These are phyloP conservation scores for Elsinoe perseae DNA, from an alignment of 2,329 filamentous ascomycete species.

Conservation along the genomic window DNA sequence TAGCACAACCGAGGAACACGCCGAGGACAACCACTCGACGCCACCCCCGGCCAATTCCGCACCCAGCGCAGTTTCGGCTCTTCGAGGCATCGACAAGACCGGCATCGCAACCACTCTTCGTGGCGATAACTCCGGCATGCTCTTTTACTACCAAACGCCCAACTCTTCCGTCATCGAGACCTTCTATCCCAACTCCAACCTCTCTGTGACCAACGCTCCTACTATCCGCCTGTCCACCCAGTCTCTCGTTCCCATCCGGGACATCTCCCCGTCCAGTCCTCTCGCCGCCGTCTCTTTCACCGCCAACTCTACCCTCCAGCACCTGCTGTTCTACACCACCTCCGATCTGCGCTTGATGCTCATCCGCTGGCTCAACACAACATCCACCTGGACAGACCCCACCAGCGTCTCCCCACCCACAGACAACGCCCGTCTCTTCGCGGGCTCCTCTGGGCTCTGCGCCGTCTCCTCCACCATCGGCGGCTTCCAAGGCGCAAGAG, in stretches of 20 bases:
- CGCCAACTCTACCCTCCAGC: slow-evolving; percentile 1
- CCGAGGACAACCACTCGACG: not conserved
- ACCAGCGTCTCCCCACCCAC: not conserved
- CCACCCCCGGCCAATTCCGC: not conserved
- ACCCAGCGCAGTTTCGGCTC: not conserved
- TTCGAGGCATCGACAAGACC: slow-evolving; percentile 4
- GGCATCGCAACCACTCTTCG: slow-evolving; percentile 1
- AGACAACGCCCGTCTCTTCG: not conserved
- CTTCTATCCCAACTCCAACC: not conserved
- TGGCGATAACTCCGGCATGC: not conserved
- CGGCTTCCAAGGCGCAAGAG: not conserved
- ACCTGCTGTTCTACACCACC: slow-evolving; percentile 14
- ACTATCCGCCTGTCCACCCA: not conserved
- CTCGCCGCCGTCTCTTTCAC: not conserved
- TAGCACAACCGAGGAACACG: too few relatives aligned
- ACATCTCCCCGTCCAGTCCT: not conserved
- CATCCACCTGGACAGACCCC: not conserved
- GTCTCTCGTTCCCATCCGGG: not conserved
- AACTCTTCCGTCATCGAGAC: slow-evolving; percentile 1
- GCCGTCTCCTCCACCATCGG: slow-evolving; percentile 3
- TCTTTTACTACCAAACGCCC: slow-evolving; percentile 6
- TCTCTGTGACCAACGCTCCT: not conserved
- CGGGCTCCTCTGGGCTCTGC: slow-evolving; percentile 1
- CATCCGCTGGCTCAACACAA: slow-evolving; percentile 1
- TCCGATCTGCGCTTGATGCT: not conserved